Evolutionary conservation across 169 alveolate genomes (phyloP), one percentile per base, ranked within the genome.

Genomic region (Toxoplasma gondii): DNA sequence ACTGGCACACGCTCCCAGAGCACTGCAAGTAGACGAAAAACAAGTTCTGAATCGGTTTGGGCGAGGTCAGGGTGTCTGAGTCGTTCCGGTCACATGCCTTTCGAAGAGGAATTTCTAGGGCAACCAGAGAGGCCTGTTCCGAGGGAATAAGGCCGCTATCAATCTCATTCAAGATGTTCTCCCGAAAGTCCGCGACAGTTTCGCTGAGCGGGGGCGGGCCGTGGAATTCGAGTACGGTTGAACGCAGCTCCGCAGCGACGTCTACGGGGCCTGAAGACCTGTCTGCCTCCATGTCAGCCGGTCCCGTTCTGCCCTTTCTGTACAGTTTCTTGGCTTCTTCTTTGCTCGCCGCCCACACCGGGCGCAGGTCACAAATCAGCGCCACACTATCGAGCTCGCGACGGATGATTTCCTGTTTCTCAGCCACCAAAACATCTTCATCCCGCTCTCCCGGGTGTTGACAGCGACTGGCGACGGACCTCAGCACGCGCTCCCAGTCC

Each of bases 401-500:
- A 10, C 45, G 86, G 27, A 78, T 10, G 45, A 78, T 2, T 16
- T 78, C 44, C n/a, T 24, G 86, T 29, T n/a, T 78, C 86, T 78
- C 49, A 10, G 86, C 86, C 10, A 45, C 39, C 24, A 45, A 1
- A 31, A 22, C 82, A 7, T 49, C 58, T 49, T 49, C 58, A 12
- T 49, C 58, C 16, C 34, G 17, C 39, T 69, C 82, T 34, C 82
- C 82, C 74, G 74, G n/a, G 34, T n/a, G n/a, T n/a, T 16, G 5
- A 31, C 74, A 64, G 31, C n/a, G 34, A 4, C 74, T 4, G 34
- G n/a, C 44, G 86, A n/a, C 49, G 31, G n/a, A 1, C 43, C 86
- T 78, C 45, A 78, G 86, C 10, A n/a, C 49, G 49, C 86, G 86
- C 43, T 78, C 86, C 90, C 90, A 82, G 64, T 82, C 90, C 90